Conservation (phyloP, 345 rosid species). For the Brassica incana region DNA sequence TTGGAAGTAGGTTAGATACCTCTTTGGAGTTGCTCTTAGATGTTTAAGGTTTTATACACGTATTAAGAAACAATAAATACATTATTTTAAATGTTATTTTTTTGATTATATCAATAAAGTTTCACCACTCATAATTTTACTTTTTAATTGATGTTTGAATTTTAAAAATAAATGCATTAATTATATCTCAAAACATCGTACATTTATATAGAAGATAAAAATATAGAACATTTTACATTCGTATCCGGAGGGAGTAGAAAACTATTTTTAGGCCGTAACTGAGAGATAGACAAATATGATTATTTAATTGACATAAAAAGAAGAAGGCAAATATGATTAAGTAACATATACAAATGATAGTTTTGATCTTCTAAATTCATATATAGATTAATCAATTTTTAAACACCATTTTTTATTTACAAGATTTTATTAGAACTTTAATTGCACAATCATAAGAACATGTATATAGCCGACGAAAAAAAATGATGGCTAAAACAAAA, state of each 20-base stretch:
- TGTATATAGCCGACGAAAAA: neutral
- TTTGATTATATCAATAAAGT: too few species aligned
- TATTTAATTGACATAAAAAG: neutral
- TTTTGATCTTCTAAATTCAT: neutral
- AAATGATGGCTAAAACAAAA: neutral
- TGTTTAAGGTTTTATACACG: too few species aligned
- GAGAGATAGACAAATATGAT: neutral
- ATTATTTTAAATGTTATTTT: too few species aligned
- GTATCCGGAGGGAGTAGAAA: neutral
- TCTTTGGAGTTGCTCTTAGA: too few species aligned
- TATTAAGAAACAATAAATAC: too few species aligned
- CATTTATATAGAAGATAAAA: too few species aligned
- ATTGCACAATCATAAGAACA: neutral
- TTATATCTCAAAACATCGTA: too few species aligned
- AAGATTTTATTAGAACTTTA: neutral
- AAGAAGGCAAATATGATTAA: neutral
- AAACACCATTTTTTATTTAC: neutral
- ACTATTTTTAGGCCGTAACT: neutral
- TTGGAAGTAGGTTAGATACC: too few species aligned
- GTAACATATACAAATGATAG: neutral
- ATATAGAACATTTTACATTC: too few species aligned
- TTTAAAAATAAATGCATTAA: too few species aligned
- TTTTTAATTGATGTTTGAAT: too few species aligned
- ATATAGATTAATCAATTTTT: neutral
- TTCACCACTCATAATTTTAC: too few species aligned